phyloP scores from a whole-genome alignment of 192 early-diverging fungal species.

The Endogone sp. region DNA sequence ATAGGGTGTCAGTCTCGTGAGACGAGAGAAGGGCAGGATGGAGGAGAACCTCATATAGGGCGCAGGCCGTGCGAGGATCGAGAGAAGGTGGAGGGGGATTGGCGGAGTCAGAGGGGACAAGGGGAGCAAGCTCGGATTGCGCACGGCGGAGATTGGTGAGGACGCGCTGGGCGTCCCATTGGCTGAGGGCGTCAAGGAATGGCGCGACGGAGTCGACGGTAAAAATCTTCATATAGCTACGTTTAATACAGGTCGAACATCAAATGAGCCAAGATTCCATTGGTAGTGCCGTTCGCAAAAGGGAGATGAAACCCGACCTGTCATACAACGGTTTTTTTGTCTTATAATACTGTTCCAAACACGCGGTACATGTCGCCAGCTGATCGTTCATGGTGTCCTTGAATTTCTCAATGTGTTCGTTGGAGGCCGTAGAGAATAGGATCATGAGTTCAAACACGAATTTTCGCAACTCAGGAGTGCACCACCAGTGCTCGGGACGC shows the following conservation, averaged over 20 bases:
- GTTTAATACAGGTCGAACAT: not conserved
- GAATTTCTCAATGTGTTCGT: slow-evolving; percentile 23
- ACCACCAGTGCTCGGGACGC: slow-evolving; percentile 30
- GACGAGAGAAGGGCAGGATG: slow-evolving; percentile 3
- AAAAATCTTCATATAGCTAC: slow-evolving; percentile 14
- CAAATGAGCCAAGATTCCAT: not conserved
- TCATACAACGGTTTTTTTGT: slow-evolving; percentile 7
- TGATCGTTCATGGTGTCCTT: slow-evolving; percentile 22
- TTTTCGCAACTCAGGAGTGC: slow-evolving; percentile 2
- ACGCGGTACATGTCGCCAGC: slow-evolving; percentile 14
- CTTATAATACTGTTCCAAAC: slow-evolving; percentile 21
- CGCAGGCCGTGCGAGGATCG: slow-evolving; percentile 9
- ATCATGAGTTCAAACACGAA: slow-evolving; percentile 26
- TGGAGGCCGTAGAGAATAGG: slow-evolving; percentile 27
- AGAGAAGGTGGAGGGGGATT: not conserved
- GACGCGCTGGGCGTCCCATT: slow-evolving; percentile 11
- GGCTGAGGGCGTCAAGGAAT: slow-evolving; percentile 12
- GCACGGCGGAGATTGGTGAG: not conserved
- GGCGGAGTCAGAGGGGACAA: not conserved
- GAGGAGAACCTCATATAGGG: slow-evolving; percentile 16
- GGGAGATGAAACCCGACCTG: slow-evolving; percentile 3
- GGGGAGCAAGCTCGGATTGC: not conserved
- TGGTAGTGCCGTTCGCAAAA: too few species aligned
- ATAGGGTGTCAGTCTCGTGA: not conserved
- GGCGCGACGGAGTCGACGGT: slow-evolving; percentile 13